Evolutionary conservation across 768 basidiomycete genomes (phyloP).

Genomic region (Tulasnella sp.): DNA sequence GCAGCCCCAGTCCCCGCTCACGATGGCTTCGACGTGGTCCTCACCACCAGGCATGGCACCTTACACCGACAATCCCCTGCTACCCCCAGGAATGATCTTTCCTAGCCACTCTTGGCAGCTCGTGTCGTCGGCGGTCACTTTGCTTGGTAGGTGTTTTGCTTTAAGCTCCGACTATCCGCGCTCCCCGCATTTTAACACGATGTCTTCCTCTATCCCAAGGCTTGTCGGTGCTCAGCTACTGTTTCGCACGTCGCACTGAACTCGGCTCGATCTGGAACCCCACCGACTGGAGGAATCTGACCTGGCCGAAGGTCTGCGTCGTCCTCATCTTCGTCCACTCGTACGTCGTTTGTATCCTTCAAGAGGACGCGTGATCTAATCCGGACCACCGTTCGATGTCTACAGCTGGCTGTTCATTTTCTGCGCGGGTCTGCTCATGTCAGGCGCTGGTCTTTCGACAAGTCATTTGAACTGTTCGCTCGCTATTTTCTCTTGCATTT

Average conservation of each 20-base stretch:
- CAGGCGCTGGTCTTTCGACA: slow-evolving; percentile 28
- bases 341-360: neutral
- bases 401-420: slow-evolving; percentile 26
- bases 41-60: neutral
- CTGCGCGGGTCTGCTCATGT: slow-evolving; percentile 23
- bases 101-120: slow-evolving; percentile 22
- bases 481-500: slow-evolving; percentile 30
- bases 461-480: slow-evolving; percentile 16
- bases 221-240: slow-evolving; percentile 25
- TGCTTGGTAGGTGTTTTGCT: slow-evolving; percentile 3
- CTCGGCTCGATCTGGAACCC: slow-evolving; percentile 3
- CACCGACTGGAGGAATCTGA: neutral
- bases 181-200: neutral
- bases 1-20: neutral
- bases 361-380: neutral
- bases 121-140: slow-evolving; percentile 12
- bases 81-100: slow-evolving; percentile 19
- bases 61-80: neutral
- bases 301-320: slow-evolving; percentile 23
- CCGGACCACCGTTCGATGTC: neutral
- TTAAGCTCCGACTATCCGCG: neutral
- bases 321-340: slow-evolving; percentile 25
- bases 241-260: slow-evolving; percentile 19
- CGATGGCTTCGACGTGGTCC: slow-evolving; percentile 12
- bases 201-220: neutral